phyloP scores from a whole-genome alignment of 805 yeast genomes.

The Kockiozyma suomiensis region DNA sequence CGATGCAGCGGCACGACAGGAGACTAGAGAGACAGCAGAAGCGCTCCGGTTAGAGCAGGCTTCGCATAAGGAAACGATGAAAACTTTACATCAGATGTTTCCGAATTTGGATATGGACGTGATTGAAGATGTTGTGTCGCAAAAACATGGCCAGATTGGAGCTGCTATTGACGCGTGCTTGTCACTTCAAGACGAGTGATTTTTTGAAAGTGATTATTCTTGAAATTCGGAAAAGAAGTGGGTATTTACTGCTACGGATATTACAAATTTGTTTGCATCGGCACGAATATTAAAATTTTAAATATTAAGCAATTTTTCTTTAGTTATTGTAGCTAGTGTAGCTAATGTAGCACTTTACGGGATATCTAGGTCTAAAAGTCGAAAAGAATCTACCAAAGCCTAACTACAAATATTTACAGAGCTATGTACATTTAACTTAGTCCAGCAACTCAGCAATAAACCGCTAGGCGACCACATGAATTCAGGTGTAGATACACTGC shows the following conservation, averaged over 20 bases:
- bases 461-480: too few relatives aligned
- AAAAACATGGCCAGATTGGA: slow-evolving; percentile 69
- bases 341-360: neutral
- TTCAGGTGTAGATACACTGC: too few relatives aligned
- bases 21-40: slow-evolving; percentile 35
- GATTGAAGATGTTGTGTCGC: slow-evolving; percentile 66
- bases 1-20: slow-evolving; percentile 8
- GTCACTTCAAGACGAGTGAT: slow-evolving; percentile 16
- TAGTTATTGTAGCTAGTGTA: too few relatives aligned
- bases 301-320: neutral
- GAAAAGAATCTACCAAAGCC: too few relatives aligned
- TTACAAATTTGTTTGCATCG: neutral
- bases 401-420: too few relatives aligned
- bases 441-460: too few relatives aligned
- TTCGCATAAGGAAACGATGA: slow-evolving; percentile 52
- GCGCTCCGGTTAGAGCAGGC: slow-evolving; percentile 45
- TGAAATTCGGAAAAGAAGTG: too few relatives aligned
- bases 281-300: neutral
- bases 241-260: too few relatives aligned
- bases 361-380: too few relatives aligned
- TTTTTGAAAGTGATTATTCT: too few relatives aligned
- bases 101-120: slow-evolving; percentile 71
- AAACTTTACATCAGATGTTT: slow-evolving; percentile 66
- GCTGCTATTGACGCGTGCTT: slow-evolving; percentile 69
- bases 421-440: too few relatives aligned